Evolutionary conservation across 1,284 basidiomycete species (phyloP).

Genomic region (Trichosporon ovoides): DNA sequence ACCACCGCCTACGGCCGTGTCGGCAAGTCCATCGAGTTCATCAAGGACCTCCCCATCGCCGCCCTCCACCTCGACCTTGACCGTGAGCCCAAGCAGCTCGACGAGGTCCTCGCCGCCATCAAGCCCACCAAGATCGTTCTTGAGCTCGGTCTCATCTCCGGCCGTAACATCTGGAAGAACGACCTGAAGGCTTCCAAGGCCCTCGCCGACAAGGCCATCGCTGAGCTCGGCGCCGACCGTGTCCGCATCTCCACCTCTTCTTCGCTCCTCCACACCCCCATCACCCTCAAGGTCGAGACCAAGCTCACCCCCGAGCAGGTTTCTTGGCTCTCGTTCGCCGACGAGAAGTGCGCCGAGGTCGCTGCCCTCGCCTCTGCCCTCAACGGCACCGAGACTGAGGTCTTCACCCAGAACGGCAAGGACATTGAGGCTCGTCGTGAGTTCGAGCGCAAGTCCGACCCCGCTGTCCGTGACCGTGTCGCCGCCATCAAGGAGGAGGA

Average conservation of each 20-base stretch:
- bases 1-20: constrained; percentile 97
- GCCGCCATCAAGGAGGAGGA: constrained; percentile 81
- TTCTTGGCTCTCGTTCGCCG: constrained; percentile 99
- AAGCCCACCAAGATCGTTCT: constrained; percentile 75
- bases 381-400: constrained; percentile 69
- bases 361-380: constrained; percentile 76
- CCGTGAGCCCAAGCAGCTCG: constrained; percentile 86
- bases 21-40: constrained; percentile 82
- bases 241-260: constrained; percentile 94
- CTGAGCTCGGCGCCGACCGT: constrained; percentile 73
- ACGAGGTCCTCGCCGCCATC: constrained; percentile 73
- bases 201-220: constrained; percentile 77
- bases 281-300: constrained; percentile 87
- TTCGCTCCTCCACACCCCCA: constrained; percentile 96
- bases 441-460: constrained; percentile 93
- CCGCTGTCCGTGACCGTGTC: constrained; percentile 91
- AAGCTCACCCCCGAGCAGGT: constrained; percentile 86
- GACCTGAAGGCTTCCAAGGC: constrained; percentile 83
- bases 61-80: constrained; percentile 96
- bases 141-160: constrained; percentile 94
- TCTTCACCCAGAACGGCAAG: constrained; percentile 78
- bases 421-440: constrained; percentile 94
- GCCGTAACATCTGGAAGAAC: constrained; percentile 99
- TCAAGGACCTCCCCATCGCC: constrained; percentile 87
- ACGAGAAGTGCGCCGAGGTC: constrained; percentile 94